Percentiles rank a stretch among this genome's conserved stretches.
phyloP scores from a whole-genome alignment of 1,284 basidiomycete genomes.

The Pterula multifida region DNA sequence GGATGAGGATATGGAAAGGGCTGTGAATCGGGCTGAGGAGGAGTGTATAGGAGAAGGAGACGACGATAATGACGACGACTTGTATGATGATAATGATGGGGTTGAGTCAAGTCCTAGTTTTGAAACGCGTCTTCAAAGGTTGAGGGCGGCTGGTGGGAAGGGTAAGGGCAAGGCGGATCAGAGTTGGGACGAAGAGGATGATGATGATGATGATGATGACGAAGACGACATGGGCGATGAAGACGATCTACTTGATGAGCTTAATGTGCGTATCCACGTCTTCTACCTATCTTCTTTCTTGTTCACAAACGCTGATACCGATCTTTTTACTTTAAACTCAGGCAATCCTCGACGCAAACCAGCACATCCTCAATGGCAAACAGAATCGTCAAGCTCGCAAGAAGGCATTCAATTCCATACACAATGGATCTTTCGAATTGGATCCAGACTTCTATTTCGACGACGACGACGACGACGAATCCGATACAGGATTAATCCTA shows the following conservation, averaged over 20 bases:
- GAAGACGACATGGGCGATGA: slow-evolving; percentile 34
- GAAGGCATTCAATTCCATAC: slow-evolving; percentile 50
- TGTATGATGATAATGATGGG: slow-evolving; percentile 13
- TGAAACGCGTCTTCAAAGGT: slow-evolving; percentile 33
- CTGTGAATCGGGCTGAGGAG: slow-evolving; percentile 24
- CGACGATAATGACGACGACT: slow-evolving; percentile 20
- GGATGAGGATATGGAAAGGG: slow-evolving; percentile 22
- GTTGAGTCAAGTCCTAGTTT: slow-evolving; percentile 34
- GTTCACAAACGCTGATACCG: too few species aligned
- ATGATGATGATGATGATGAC: slow-evolving; percentile 36
- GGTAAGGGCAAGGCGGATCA: slow-evolving; percentile 16
- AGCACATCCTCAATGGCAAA: slow-evolving; percentile 36
- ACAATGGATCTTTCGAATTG: slow-evolving; percentile 42
- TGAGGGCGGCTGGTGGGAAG: slow-evolving; percentile 16
- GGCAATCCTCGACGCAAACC: slow-evolving; percentile 32
- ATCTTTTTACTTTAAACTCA: slow-evolving; percentile 14
- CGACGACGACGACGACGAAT: neutral
- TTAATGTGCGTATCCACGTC: slow-evolving; percentile 35
- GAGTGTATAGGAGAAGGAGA: slow-evolving; percentile 27
- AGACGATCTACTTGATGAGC: slow-evolving; percentile 39
- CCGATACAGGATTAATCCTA: slow-evolving; percentile 10
- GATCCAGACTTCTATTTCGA: slow-evolving; percentile 16
- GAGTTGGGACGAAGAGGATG: slow-evolving; percentile 13
- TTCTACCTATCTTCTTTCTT: neutral
- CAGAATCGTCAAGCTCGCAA: slow-evolving; percentile 37